Conservation (phyloP, 1,284 basidiomycete genomes). For the Cutaneotrichosporon cavernicola region DNA sequence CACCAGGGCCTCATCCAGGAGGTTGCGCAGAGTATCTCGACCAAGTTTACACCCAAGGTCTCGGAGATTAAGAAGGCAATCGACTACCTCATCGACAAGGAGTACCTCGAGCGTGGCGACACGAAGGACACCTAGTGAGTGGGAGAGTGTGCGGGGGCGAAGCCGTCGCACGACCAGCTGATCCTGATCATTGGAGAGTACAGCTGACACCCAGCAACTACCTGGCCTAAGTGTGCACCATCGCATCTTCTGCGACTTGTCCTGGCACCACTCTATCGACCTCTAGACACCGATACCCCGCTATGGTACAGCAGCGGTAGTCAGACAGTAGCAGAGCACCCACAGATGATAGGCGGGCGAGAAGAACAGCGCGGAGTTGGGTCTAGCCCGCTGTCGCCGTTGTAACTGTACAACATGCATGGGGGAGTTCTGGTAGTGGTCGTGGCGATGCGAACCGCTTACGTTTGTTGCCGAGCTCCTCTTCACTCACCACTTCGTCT, state of each 20-base stretch:
- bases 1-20: slow-evolving; percentile 92
- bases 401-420: slow-evolving; percentile 18
- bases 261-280: neutral
- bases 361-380: neutral
- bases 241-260: neutral
- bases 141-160: neutral
- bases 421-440: neutral
- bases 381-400: neutral
- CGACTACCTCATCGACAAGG: slow-evolving; percentile 93
- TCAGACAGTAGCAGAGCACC: neutral
- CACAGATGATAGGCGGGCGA: neutral
- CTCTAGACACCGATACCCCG: slow-evolving; percentile 8
- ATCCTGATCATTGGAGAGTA: neutral
- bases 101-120: slow-evolving; percentile 91
- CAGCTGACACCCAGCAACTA: slow-evolving; percentile 31
- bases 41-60: slow-evolving; percentile 49
- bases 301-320: neutral
- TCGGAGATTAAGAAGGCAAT: slow-evolving; percentile 70
- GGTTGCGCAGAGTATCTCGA: slow-evolving; percentile 82
- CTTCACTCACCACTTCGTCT: too few species aligned
- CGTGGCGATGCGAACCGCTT: too few species aligned
- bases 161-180: neutral
- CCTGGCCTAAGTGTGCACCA: slow-evolving; percentile 25
- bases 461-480: too few species aligned
- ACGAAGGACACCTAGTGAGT: slow-evolving; percentile 54